Base-by-base conservation (phyloP, 2,329 filamentous ascomycete genomes). In the Aureobasidium sp. region DNA sequence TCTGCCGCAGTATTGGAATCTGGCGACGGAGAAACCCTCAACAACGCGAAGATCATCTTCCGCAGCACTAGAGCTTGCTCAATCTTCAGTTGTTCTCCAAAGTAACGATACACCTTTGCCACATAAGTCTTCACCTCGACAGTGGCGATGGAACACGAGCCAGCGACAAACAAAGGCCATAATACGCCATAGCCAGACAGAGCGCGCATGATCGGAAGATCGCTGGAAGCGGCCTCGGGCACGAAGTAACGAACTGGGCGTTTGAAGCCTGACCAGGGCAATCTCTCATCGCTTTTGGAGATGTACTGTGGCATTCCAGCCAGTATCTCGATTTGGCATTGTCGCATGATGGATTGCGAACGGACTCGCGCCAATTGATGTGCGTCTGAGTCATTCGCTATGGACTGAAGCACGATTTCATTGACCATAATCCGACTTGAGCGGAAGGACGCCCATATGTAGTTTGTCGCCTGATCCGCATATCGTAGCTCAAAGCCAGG, bases 1-100 rank as follows among this genome's bases (percentile, higher is more conserved):
- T 17, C 12, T 5, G 25, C 22, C 12, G 9, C 9, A 34, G 31
- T 11, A 12, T 3, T 7, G 25, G 34, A 9, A 3, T 6, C 15
- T 25, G 48, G 12, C 3, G 31, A 37, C n/a, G 49, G 20, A 20
- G 36, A 29, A 4, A 20, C 51, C 4, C 22, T 55, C 2, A 22
- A 20, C 15, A 55, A 11, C 14, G 22, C 22, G 15, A 8, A 48
- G 9, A 60, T 31, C 57, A 60, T 49, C 11, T 51, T 34, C 1
- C 44, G 34, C 2, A 60, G 36, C n/a, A 60, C 36, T 9, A 60
- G 25, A 20, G 57, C 57, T 34, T 60, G 57, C 14, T 60, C 57
- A 14, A 60, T 60, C 36, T 51, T 39, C 11, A 49, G n/a, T 11
- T 60, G 34, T 17, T 60, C 36, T 6, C 57, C 57, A n/a, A 60